Evolutionary conservation across 2,329 filamentous ascomycete genomes (phyloP).

Genomic region (Leptographium lundbergii): DNA sequence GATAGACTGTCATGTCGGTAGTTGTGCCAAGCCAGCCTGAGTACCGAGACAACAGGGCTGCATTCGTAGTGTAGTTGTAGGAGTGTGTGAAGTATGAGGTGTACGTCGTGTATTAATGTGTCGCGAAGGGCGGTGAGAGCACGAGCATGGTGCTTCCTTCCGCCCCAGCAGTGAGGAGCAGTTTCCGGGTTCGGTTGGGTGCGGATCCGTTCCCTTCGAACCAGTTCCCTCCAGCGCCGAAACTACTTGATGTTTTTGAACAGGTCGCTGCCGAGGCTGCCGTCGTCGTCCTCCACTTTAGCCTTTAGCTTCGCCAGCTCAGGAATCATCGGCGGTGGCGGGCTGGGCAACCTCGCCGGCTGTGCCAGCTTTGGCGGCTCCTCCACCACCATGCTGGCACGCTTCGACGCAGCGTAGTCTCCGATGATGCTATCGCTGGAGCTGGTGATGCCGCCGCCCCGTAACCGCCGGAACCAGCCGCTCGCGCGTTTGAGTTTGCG

Average conservation of each 20-base stretch:
- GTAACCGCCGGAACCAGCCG: slow-evolving; percentile 46
- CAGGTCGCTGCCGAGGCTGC: slow-evolving; percentile 36
- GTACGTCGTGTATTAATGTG: not conserved
- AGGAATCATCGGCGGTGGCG: slow-evolving; percentile 49
- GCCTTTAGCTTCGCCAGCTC: slow-evolving; percentile 41
- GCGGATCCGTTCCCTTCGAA: not conserved
- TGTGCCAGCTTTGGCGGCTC: slow-evolving; percentile 16
- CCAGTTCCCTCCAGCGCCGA: not conserved
- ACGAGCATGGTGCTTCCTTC: not conserved
- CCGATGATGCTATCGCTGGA: slow-evolving; percentile 9
- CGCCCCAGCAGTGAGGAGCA: not conserved
- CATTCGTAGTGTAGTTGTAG: not conserved
- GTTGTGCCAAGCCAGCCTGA: not conserved
- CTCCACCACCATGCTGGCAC: slow-evolving; percentile 30
- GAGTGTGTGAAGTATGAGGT: not conserved
- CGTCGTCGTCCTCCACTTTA: slow-evolving; percentile 32
- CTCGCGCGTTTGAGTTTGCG: slow-evolving; percentile 43
- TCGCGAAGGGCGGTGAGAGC: not conserved
- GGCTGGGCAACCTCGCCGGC: slow-evolving; percentile 25
- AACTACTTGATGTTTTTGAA: slow-evolving; percentile 45
- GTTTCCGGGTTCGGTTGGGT: not conserved
- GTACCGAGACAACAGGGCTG: not conserved
- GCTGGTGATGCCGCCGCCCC: slow-evolving; percentile 18
- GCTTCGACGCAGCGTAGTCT: slow-evolving; percentile 20
- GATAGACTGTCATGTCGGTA: not conserved